Base-by-base conservation (phyloP, 2,329 filamentous ascomycete genomes). In the Pseudogymnoascus sp. region DNA sequence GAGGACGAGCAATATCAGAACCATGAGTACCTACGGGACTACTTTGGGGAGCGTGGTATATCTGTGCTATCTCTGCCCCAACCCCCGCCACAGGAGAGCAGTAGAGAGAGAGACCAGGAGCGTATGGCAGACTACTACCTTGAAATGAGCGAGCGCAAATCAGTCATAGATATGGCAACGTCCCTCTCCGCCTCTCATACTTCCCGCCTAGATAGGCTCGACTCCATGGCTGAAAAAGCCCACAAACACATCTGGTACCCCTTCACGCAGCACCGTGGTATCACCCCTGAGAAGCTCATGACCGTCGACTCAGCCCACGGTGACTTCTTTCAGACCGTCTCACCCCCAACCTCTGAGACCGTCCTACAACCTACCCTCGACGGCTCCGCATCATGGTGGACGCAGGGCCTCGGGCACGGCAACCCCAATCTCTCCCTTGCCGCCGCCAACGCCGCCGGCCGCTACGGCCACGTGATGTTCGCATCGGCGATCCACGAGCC, bases 391-490 rank as follows among this genome's bases (percentile, higher is more conserved):
- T 93, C 90, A 0, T 96, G 91, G 91, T 96, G 91, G 91, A 96
- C 91, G 0, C 91, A 96, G 74, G 91, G 91, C 1, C 81, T 96
- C 0, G 91, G 91, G 1, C 91, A 96, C 67, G 88, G 86, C 5
- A 92, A 90, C 68, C 83, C 90, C 0, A 76, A 80, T 0, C 78
- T 96, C 0, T 83, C 89, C 0, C 81, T 95, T 1, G 86, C 89
- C 0, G 90, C 90, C 1, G 89, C 91, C 0, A 87, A 95, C 70
- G 90, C 91, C 0, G 89, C 91, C 1, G 90, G 91, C 6, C 82
- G 90, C 29, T 96, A 95, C 70, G 91, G 91, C 0, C 91, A 96
- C 74, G 89, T 95, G 68, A 95, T 96, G 88, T 95, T 96, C 70
- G 89, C 90, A 0, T 86, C 86, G 7, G 85, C 88, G 0, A 82